Evolutionary conservation across 768 basidiomycete genomes (phyloP).

Genomic region (Roridomyces roridus): DNA sequence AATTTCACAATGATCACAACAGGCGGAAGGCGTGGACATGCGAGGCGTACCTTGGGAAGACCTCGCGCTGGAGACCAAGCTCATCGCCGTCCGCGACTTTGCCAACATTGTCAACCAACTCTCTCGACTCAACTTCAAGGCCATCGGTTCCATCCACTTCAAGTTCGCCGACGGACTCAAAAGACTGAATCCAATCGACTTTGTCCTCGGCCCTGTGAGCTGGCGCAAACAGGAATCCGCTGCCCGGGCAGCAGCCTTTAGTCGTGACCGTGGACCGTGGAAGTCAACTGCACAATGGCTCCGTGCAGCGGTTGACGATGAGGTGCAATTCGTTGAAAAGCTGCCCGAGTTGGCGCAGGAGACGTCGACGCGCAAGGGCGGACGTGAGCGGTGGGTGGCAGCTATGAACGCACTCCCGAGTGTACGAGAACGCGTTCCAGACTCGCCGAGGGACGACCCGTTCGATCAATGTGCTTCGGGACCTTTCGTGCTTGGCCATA

Average conservation of each 20-base stretch:
- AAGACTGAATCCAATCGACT: constrained; percentile 13
- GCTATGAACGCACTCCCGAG: constrained; percentile 22
- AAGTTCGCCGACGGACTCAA: constrained; percentile 20
- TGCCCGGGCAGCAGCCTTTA: constrained; percentile 15
- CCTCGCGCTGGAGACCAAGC: constrained; percentile 25
- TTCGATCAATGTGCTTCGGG: constrained; percentile 26
- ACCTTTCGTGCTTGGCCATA: constrained; percentile 29
- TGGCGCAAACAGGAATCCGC: constrained; percentile 28
- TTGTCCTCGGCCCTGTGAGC: constrained; percentile 25
- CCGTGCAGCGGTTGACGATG: constrained; percentile 24
- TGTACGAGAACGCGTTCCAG: constrained; percentile 22
- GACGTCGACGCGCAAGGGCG: constrained; percentile 7
- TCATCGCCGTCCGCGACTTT: constrained; percentile 28
- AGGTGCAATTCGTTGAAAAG: constrained; percentile 26
- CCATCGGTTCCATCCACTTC: constrained; percentile 32
- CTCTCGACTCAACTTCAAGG: constrained; percentile 28
- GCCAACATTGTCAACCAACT: constrained; percentile 26
- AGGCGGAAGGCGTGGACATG: constrained; percentile 28
- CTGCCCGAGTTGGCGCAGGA: constrained; percentile 24
- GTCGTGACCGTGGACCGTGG: constrained; percentile 29
- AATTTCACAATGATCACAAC: neutral
- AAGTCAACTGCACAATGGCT: constrained; percentile 27
- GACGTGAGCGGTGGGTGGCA: constrained; percentile 14
- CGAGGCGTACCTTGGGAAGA: constrained; percentile 27
- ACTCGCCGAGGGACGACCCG: constrained; percentile 24